Base-by-base conservation (phyloP, 2,329 filamentous ascomycete genomes). In the Calycina herbarum region DNA sequence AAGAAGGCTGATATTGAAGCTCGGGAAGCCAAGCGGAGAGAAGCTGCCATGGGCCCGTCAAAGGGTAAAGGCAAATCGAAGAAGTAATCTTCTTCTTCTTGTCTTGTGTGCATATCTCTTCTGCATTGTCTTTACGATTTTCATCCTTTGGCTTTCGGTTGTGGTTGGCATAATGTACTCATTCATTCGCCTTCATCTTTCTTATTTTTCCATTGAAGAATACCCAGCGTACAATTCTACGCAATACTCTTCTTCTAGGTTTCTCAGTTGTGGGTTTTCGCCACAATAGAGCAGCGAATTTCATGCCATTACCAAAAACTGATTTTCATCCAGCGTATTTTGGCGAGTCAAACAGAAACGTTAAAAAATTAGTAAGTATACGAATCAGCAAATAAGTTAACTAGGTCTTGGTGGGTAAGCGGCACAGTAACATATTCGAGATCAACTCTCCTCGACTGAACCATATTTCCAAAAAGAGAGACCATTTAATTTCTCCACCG, bases 1-100 rank as follows among this genome's bases (percentile, higher is more conserved):
- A 77, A 81, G 78, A 80, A 79, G 77, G 75, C 80, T 69, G 82
- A 83, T 70, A 80, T 82, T 66, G 77, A 79, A 27, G 77, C 78
- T 63, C 75, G 78, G 62, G 78, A 80, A 64, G 79, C 79, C 70
- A 82, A 81, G 77, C 79, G 67, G 64, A 74, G 73, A 71, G 74
- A 76, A 29, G 75, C 72, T 59, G 76, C 76, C 57, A 64, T 76
- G 67, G 75, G 75, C 1, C 67, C 71, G 24, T 64, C 72, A 15
- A 73, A 72, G 63, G 67, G 65, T 20, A 73, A 73, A 57, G 71
- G 69, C 27, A 74, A 73, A 38, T 48, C 60, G 66, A 74, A 71
- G 62, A 72, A 73, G 65, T 72, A 67, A 64, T 45, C 5, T 64
- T 61, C 56, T 51, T 17, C 59, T 15, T 51, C 11, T 51, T 7